Conservation (phyloP, 2,329 filamentous ascomycete species). For the Cercospora berteroae region DNA sequence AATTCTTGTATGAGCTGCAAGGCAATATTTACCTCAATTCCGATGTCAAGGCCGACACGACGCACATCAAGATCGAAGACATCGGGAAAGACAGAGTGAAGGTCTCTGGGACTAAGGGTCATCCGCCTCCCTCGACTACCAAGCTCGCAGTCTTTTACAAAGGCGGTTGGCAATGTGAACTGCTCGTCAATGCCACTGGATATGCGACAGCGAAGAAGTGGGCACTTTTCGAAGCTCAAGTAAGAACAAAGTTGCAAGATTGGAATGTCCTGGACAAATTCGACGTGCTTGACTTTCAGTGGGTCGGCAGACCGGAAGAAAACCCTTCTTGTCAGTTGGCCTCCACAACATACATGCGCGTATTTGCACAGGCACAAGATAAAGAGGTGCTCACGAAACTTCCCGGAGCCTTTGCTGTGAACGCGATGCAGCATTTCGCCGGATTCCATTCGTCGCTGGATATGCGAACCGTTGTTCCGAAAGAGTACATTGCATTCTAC, state of each 20-base stretch:
- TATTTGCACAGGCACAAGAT: constrained; percentile 38
- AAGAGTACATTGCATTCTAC: constrained; percentile 31
- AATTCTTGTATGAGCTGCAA: constrained; percentile 55
- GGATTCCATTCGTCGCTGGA: constrained; percentile 31
- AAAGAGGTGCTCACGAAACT: constrained; percentile 26
- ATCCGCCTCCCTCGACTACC: constrained; percentile 50
- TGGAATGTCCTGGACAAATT: constrained; percentile 29
- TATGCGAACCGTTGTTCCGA: constrained; percentile 27
- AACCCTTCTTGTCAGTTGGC: constrained; percentile 44
- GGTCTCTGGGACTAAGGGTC: constrained; percentile 45
- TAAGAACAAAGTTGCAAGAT: constrained; percentile 40
- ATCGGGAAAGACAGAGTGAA: constrained; percentile 49
- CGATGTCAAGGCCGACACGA: constrained; percentile 55
- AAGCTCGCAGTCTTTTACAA: constrained; percentile 48
- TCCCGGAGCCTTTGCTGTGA: constrained; percentile 25
- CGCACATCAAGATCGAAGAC: constrained; percentile 52
- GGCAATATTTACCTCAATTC: constrained; percentile 57
- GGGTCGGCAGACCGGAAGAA: constrained; percentile 32
- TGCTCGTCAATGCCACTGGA: constrained; percentile 44
- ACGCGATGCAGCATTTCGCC: constrained; percentile 31
- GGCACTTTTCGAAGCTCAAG: constrained; percentile 44
- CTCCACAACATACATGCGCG: constrained; percentile 43
- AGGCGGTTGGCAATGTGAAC: constrained; percentile 48
- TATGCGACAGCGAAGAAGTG: constrained; percentile 48
- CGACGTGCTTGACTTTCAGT: constrained; percentile 30